These are phyloP conservation scores for Xylariaceae sp. DNA, from an alignment of 2,329 filamentous ascomycete species.

Conservation along the genomic window DNA sequence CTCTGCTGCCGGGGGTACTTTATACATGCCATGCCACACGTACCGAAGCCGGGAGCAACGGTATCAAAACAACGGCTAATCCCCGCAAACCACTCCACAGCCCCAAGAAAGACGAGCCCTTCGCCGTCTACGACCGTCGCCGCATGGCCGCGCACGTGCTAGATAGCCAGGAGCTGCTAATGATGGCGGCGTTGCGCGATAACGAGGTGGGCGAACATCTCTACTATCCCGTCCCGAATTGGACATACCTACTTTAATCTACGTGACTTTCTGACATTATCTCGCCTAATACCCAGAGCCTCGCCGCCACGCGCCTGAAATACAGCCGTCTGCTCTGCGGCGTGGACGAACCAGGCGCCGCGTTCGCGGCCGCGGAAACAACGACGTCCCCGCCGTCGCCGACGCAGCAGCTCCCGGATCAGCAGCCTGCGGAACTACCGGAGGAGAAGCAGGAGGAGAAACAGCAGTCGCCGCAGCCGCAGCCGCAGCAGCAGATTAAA, in stretches of 20 bases:
- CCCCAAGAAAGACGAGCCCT: slow-evolving; percentile 33
- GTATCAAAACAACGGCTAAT: neutral
- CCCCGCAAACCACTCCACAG: too few species aligned
- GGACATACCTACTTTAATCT: too few species aligned
- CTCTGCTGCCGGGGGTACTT: too few species aligned
- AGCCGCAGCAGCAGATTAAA: neutral
- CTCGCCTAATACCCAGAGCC: slow-evolving; percentile 40
- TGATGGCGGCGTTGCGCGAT: slow-evolving; percentile 54
- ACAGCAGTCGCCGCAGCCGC: neutral
- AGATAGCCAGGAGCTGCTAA: slow-evolving; percentile 54
- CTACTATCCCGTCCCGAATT: too few species aligned
- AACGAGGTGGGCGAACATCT: slow-evolving; percentile 52
- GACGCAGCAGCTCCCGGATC: neutral
- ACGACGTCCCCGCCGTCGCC: neutral
- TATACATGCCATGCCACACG: too few species aligned
- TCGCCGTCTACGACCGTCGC: slow-evolving; percentile 41
- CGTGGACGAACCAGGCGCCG: slow-evolving; percentile 36
- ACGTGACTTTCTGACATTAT: neutral
- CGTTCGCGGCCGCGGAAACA: neutral
- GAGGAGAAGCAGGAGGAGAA: neutral
- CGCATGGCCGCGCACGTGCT: slow-evolving; percentile 52
- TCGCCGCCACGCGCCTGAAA: slow-evolving; percentile 52
- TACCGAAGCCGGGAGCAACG: too few species aligned
- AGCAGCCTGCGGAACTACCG: neutral
- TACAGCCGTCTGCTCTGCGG: slow-evolving; percentile 56